Evolutionary conservation across 1,284 basidiomycete genomes (phyloP).

Genomic region (Trametes pubescens): DNA sequence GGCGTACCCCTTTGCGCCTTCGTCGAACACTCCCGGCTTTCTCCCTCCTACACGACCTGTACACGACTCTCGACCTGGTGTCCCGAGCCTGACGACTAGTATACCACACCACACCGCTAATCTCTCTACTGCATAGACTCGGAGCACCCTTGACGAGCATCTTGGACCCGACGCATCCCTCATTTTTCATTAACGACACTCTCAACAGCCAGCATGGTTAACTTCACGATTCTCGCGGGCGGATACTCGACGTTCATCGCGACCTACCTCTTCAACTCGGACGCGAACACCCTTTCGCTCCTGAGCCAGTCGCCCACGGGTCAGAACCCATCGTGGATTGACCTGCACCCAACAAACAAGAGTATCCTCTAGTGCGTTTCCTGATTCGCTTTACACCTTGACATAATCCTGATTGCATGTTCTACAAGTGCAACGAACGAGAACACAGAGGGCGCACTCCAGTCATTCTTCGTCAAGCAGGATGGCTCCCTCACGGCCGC

Average conservation of each 20-base stretch:
- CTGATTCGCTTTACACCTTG: constrained; percentile 20
- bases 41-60: not conserved
- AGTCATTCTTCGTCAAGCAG: constrained; percentile 60
- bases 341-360: constrained; percentile 58
- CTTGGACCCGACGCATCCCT: not conserved
- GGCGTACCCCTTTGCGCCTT: not conserved
- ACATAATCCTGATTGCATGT: not conserved
- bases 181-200: not conserved
- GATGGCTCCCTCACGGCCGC: constrained; percentile 56
- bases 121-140: not conserved
- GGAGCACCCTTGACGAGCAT: constrained; percentile 1
- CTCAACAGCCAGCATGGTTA: constrained; percentile 51
- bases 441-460: constrained; percentile 53
- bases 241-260: constrained; percentile 67
- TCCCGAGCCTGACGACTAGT: constrained; percentile 21
- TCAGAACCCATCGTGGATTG: constrained; percentile 63
- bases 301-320: constrained; percentile 57
- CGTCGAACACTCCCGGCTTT: not conserved
- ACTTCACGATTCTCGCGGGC: constrained; percentile 69
- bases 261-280: constrained; percentile 63
- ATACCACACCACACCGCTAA: not conserved
- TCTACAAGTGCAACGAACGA: constrained; percentile 64
- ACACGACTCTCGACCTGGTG: constrained; percentile 28
- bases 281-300: constrained; percentile 54
- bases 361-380: constrained; percentile 63